Evolutionary conservation across 331 rosid species (phyloP).

Genomic region (Cydonia oblonga): DNA sequence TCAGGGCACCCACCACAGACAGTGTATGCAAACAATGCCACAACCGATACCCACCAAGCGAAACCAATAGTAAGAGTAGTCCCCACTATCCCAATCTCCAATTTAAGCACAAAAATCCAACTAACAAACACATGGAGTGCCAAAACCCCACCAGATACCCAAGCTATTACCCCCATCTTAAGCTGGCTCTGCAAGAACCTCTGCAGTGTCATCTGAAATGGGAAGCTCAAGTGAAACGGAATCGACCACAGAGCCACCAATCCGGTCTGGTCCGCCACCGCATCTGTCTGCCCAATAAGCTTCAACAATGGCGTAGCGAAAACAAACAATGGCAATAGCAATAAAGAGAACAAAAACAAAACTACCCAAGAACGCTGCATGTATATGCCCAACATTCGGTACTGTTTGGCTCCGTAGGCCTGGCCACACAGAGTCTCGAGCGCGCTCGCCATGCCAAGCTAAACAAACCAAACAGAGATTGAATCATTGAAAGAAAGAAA

Average conservation of each 20-base stretch:
- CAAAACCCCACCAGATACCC: constrained; percentile 43
- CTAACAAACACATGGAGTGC: constrained; percentile 38
- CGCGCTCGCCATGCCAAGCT: constrained; percentile 79
- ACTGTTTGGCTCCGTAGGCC: constrained; percentile 58
- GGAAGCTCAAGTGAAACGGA: constrained; percentile 60
- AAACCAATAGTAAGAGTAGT: constrained; percentile 48
- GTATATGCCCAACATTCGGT: constrained; percentile 45
- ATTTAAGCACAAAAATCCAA: constrained; percentile 40
- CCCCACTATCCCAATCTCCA: constrained; percentile 44
- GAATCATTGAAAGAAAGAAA: background rate
- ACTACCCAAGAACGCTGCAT: constrained; percentile 63
- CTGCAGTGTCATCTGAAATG: constrained; percentile 61
- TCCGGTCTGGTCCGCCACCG: constrained; percentile 51
- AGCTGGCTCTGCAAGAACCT: constrained; percentile 67
- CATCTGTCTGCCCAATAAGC: constrained; percentile 30
- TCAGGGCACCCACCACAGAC: constrained; percentile 42
- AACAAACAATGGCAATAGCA: constrained; percentile 42
- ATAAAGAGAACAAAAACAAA: constrained; percentile 30
- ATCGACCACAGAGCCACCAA: constrained; percentile 54
- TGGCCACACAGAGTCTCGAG: constrained; percentile 74
- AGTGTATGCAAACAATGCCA: constrained; percentile 34
- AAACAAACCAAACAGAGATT: background rate
- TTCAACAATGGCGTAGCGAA: constrained; percentile 50
- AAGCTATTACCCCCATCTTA: constrained; percentile 37
- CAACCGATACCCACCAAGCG: constrained; percentile 59